A percentile compares a stretch with the other conserved stretches of the same genome.
phyloP scores from a whole-genome alignment of 352 stramenopile genomes.

The Chrysophaeum taylorii region DNA sequence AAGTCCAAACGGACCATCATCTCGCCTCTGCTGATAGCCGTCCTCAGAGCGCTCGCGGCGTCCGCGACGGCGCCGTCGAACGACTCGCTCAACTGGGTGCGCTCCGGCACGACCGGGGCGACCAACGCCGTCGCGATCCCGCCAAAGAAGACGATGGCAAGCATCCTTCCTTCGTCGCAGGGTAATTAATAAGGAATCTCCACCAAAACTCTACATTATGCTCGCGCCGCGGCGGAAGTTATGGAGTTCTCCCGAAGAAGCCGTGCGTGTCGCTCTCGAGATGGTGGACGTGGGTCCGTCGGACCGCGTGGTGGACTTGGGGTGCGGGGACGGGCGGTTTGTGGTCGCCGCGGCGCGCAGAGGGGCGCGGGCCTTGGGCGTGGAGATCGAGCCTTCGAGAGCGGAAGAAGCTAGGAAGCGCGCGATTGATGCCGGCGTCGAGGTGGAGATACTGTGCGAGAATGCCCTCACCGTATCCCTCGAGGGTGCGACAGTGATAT shows the following conservation, averaged over 20 bases:
- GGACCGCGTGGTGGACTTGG: constrained; percentile 55
- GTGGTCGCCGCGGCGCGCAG: constrained; percentile 30
- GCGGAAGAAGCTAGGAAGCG: background rate
- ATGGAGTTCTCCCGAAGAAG: no score
- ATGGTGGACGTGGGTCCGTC: constrained; percentile 30
- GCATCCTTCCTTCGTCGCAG: no score
- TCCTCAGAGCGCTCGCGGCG: background rate
- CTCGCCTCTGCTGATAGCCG: constrained; percentile 2
- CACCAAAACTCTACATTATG: no score
- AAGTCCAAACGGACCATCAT: constrained; percentile 44
- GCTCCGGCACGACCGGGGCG: no score
- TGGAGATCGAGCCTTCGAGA: background rate
- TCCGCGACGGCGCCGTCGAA: constrained; percentile 16
- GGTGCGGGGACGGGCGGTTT: constrained; percentile 48
- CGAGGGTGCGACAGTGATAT: background rate
- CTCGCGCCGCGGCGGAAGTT: no score
- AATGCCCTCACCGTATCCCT: background rate
- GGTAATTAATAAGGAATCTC: no score
- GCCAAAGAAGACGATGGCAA: no score
- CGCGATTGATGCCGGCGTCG: background rate
- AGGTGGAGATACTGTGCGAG: background rate
- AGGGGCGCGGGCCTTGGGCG: background rate
- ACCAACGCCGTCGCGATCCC: no score
- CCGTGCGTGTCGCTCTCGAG: constrained; percentile 36
- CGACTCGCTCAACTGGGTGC: background rate